These are phyloP conservation scores for Shiraia sp. DNA, from an alignment of 2,329 filamentous ascomycete genomes.

Conservation along the genomic window DNA sequence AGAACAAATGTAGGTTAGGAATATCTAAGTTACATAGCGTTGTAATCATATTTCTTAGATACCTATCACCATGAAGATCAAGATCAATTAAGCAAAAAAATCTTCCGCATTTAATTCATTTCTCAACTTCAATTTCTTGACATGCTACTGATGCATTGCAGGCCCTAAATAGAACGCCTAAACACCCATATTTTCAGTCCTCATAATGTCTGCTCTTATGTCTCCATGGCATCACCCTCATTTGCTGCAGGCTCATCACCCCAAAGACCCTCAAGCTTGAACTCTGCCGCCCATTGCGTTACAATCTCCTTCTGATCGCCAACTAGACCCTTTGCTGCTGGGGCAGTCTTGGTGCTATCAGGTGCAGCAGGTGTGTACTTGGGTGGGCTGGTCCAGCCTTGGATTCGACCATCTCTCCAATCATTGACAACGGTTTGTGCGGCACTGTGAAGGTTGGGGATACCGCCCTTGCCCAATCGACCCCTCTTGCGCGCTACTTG, in stretches of 20 bases:
- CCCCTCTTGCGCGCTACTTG: constrained; percentile 95
- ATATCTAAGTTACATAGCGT: no score
- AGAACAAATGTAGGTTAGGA: no score
- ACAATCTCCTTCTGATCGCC: constrained; percentile 83
- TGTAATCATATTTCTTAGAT: no score
- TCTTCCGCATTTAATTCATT: no score
- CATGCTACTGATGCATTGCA: not conserved
- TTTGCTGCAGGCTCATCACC: constrained; percentile 60
- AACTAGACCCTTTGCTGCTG: constrained; percentile 36
- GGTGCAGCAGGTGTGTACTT: constrained; percentile 60
- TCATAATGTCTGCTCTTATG: constrained; percentile 4
- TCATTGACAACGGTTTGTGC: constrained; percentile 95
- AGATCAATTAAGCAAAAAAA: no score
- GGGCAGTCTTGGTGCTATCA: constrained; percentile 44
- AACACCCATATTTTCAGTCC: not conserved
- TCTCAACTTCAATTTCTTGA: not conserved
- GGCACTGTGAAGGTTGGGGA: constrained; percentile 85
- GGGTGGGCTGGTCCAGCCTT: constrained; percentile 86
- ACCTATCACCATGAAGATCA: no score
- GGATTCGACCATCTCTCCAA: constrained; percentile 92
- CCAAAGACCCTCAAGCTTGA: constrained; percentile 92
- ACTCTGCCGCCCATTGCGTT: constrained; percentile 90
- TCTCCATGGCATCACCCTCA: constrained; percentile 45
- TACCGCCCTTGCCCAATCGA: constrained; percentile 81
- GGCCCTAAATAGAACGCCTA: not conserved